Conservation (phyloP, 257 asterid genomes). For the Solanum sitiens region DNA sequence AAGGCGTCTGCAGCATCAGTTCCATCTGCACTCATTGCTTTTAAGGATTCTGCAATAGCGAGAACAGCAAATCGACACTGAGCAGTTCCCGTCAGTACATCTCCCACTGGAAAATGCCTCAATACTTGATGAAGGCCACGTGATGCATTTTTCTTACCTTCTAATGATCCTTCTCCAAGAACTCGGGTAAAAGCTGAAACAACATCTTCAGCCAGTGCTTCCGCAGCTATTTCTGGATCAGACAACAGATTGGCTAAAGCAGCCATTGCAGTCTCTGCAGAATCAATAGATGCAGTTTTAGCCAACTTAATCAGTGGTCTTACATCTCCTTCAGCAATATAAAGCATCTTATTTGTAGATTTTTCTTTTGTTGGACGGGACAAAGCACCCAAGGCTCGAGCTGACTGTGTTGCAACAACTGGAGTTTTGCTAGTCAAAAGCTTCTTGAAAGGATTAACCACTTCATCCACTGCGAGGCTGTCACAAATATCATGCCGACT, state of each 20-base stretch:
- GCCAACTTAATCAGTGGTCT: conserved; percentile 59
- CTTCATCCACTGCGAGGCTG: conserved; percentile 59
- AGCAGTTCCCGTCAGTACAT: conserved; percentile 50
- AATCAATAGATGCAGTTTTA: conserved; percentile 55
- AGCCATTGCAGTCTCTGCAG: conserved; percentile 76
- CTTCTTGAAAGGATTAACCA: conserved; percentile 48
- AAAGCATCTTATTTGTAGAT: conserved; percentile 31
- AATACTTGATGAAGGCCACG: conserved; percentile 70
- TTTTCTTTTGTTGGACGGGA: conserved; percentile 46
- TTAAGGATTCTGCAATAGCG: conserved; percentile 56
- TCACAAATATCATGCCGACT: conserved; percentile 61
- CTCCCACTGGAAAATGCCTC: conserved; percentile 60
- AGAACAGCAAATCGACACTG: conserved; percentile 59
- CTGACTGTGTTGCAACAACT: conserved; percentile 60
- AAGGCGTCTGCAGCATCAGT: conserved; percentile 49
- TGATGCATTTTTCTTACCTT: conserved; percentile 68
- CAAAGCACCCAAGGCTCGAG: conserved; percentile 70
- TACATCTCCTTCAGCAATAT: conserved; percentile 64
- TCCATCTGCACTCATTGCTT: conserved; percentile 50
- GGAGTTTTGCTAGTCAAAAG: conserved; percentile 53
- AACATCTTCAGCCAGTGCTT: conserved; percentile 76
- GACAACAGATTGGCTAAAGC: conserved; percentile 66
- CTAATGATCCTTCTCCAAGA: conserved; percentile 60
- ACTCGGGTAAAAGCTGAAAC: conserved; percentile 64
- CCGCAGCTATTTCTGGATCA: conserved; percentile 65